A percentile compares a stretch with the other conserved stretches of the same genome.
Evolutionary conservation across 805 yeast genomes (phyloP).

Genomic region (Kazachstania viticola): DNA sequence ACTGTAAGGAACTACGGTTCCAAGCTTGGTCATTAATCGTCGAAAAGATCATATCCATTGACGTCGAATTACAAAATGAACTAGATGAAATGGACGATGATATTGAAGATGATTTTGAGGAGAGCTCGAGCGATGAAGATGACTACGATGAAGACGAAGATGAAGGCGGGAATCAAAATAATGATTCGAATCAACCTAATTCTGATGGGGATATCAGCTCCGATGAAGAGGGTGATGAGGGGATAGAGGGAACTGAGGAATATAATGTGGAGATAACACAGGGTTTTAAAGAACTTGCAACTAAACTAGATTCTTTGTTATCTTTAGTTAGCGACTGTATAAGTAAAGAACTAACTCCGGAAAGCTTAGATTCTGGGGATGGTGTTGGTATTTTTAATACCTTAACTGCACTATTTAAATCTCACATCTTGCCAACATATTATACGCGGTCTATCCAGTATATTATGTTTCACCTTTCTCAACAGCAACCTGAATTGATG

Average conservation of each 20-base stretch:
- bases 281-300: constrained; percentile 40
- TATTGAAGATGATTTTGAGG: constrained; percentile 37
- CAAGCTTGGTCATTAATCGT: constrained; percentile 71
- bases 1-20: constrained; percentile 66
- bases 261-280: constrained; percentile 37
- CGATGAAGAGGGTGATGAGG: constrained; percentile 23
- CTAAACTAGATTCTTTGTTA: constrained; percentile 64
- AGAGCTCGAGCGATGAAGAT: constrained; percentile 14
- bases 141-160: constrained; percentile 28
- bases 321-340: constrained; percentile 44
- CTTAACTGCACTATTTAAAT: constrained; percentile 62
- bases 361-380: constrained; percentile 44
- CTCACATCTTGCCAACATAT: constrained; percentile 83
- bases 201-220: constrained; percentile 24
- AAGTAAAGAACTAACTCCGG: constrained; percentile 35
- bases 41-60: constrained; percentile 74
- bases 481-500: constrained; percentile 67
- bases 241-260: constrained; percentile 33
- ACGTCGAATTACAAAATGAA: constrained; percentile 84
- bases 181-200: constrained; percentile 21
- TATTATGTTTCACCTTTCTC: constrained; percentile 68
- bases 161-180: constrained; percentile 25
- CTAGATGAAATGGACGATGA: constrained; percentile 76
- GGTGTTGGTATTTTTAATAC: constrained; percentile 64
- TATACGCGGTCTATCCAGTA: constrained; percentile 83